Evolutionary conservation across 1,284 basidiomycete genomes (phyloP).

Genomic region (Neonothopanus nambi): DNA sequence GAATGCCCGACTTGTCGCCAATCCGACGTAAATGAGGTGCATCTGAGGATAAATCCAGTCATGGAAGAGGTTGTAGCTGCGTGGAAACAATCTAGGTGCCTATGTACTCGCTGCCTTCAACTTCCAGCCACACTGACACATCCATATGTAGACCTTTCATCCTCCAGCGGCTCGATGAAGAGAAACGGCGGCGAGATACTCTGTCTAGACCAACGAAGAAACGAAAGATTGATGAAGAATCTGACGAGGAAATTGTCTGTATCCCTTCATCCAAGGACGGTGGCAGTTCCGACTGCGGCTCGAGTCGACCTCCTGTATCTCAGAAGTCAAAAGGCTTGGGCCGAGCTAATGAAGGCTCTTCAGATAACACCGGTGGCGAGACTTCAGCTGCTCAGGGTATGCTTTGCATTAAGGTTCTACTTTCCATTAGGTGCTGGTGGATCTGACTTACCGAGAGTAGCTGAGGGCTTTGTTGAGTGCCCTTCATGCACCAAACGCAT

Average conservation of each 20-base stretch:
- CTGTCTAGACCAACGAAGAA: constrained; percentile 17
- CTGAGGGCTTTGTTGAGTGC: constrained; percentile 34
- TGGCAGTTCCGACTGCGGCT: not conserved
- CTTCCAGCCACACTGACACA: not conserved
- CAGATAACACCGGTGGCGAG: not conserved
- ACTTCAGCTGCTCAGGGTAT: not conserved
- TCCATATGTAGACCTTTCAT: constrained; percentile 38
- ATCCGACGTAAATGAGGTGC: constrained; percentile 47
- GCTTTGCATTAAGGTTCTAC: not conserved
- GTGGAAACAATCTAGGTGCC: constrained; percentile 67
- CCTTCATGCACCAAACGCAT: constrained; percentile 56
- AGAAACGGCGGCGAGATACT: constrained; percentile 8
- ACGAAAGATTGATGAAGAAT: constrained; percentile 16
- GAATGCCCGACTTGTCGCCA: constrained; percentile 70
- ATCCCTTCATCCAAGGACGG: not conserved
- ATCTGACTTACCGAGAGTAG: constrained; percentile 1
- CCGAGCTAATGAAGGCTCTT: constrained; percentile 20
- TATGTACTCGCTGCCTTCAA: not conserved
- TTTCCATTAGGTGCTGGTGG: too few relatives aligned
- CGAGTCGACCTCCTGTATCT: too few relatives aligned
- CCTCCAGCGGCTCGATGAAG: constrained; percentile 37
- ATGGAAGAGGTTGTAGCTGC: constrained; percentile 61
- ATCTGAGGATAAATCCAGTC: constrained; percentile 57
- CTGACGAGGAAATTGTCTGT: constrained; percentile 19
- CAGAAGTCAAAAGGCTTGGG: not conserved